These are phyloP conservation scores for Lumnitzera racemosa DNA, from an alignment of 345 rosid genomes.

Conservation along the genomic window DNA sequence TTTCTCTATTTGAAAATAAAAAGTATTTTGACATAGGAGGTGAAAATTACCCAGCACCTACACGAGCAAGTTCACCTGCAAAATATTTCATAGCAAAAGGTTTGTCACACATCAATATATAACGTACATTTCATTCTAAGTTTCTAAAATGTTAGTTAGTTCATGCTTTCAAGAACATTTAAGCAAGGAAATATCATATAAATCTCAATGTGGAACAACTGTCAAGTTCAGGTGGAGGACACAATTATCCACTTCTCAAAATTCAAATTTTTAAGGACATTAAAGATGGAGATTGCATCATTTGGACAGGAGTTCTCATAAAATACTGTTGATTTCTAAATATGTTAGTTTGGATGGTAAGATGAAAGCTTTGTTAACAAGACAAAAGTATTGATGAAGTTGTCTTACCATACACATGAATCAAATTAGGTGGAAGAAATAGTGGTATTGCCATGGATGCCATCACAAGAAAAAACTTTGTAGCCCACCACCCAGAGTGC, in stretches of 20 bases:
- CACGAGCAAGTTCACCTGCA: constrained; percentile 86
- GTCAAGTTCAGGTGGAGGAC: too few relatives aligned
- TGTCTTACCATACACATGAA: constrained; percentile 63
- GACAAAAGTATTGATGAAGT: not conserved
- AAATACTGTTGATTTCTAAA: not conserved
- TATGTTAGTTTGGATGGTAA: not conserved
- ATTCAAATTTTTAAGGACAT: not conserved
- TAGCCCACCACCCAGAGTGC: constrained; percentile 72
- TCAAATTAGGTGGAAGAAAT: constrained; percentile 50
- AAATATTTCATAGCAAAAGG: constrained; percentile 2
- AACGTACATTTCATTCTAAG: not conserved
- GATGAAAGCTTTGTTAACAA: not conserved
- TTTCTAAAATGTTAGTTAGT: not conserved
- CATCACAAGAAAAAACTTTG: constrained; percentile 44
- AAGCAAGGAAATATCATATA: too few relatives aligned
- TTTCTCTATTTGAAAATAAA: too few relatives aligned
- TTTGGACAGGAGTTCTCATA: not conserved
- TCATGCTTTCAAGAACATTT: too few relatives aligned
- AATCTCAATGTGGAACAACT: too few relatives aligned
- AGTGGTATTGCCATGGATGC: constrained; percentile 45
- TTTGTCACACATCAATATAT: not conserved
- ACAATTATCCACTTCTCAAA: not conserved
- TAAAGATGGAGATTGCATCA: not conserved
- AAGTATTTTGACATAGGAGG: not conserved
- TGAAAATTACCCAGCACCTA: constrained; percentile 75